phyloP scores from a whole-genome alignment of 257 asterid species.

The Gardenia jasminoides region DNA sequence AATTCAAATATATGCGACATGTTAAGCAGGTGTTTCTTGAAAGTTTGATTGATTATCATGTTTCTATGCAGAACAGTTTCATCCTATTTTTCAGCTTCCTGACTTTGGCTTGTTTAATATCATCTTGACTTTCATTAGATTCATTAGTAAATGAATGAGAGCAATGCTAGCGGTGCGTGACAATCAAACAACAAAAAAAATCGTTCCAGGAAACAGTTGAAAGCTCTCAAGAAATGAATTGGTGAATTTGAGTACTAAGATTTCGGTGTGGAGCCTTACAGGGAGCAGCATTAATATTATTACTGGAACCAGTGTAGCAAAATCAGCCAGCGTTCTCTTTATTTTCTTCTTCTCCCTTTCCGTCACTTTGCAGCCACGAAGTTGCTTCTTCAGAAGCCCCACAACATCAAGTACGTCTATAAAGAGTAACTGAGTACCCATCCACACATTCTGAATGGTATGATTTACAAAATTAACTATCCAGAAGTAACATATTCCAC shows the following conservation, averaged over 20 bases:
- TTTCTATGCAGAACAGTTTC: no score
- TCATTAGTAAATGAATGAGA: no score
- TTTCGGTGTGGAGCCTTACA: conserved; percentile 38
- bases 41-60: neutral
- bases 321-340: conserved; percentile 49
- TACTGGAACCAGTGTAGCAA: conserved; percentile 67
- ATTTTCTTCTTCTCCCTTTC: conserved; percentile 62
- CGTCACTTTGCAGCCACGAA: conserved; percentile 50
- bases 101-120: no score
- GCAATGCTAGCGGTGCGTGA: neutral
- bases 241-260: neutral
- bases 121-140: no score
- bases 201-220: neutral
- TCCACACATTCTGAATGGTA: conserved; percentile 60
- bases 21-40: neutral
- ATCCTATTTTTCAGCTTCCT: no score
- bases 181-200: neutral
- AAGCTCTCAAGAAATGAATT: neutral
- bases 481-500: neutral
- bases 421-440: conserved; percentile 70
- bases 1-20: neutral
- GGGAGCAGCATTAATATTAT: conserved; percentile 77
- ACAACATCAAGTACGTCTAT: conserved; percentile 46
- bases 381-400: conserved; percentile 40
- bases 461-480: conserved; percentile 17